Evolutionary conservation across 2,329 filamentous ascomycete genomes (phyloP).

Genomic region (Aspergillus brunneoviolaceus): DNA sequence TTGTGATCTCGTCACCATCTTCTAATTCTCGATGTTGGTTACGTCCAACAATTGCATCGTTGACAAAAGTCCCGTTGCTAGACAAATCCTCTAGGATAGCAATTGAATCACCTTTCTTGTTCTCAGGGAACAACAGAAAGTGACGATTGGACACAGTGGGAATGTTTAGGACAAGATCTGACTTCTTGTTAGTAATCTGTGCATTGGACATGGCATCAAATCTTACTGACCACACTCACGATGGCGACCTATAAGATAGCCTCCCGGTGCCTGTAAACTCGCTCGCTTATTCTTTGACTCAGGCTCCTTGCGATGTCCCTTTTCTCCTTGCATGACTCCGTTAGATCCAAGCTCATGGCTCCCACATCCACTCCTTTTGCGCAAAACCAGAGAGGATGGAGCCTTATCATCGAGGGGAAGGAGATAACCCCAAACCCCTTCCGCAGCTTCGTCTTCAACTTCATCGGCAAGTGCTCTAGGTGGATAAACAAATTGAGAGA

Average conservation of each 20-base stretch:
- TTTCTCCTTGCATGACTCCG: conserved; percentile 46
- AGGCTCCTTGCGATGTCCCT: conserved; percentile 42
- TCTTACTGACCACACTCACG: conserved; percentile 78
- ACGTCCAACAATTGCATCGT: conserved; percentile 83
- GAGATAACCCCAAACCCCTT: conserved; percentile 95
- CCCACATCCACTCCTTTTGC: conserved; percentile 70
- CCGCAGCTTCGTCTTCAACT: conserved; percentile 76
- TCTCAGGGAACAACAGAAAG: conserved; percentile 57
- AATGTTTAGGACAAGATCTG: conserved; percentile 71
- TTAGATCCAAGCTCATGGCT: conserved; percentile 39
- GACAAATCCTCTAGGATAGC: conserved; percentile 91
- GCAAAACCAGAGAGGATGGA: conserved; percentile 70
- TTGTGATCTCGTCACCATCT: conserved; percentile 86
- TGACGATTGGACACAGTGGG: conserved; percentile 81
- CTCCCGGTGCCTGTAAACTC: conserved; percentile 64
- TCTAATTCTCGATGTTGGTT: conserved; percentile 87
- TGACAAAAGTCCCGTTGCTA: conserved; percentile 94
- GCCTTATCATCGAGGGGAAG: conserved; percentile 74
- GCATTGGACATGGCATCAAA: not conserved
- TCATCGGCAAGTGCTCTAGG: conserved; percentile 73
- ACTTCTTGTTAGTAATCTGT: conserved; percentile 18
- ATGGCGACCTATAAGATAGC: conserved; percentile 89
- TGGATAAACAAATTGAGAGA: conserved; percentile 77
- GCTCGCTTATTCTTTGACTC: conserved; percentile 58
- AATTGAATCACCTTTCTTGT: conserved; percentile 55